These are phyloP conservation scores for Phyllosticta ampelicida DNA, from an alignment of 2,329 filamentous ascomycete species.

Conservation along the genomic window DNA sequence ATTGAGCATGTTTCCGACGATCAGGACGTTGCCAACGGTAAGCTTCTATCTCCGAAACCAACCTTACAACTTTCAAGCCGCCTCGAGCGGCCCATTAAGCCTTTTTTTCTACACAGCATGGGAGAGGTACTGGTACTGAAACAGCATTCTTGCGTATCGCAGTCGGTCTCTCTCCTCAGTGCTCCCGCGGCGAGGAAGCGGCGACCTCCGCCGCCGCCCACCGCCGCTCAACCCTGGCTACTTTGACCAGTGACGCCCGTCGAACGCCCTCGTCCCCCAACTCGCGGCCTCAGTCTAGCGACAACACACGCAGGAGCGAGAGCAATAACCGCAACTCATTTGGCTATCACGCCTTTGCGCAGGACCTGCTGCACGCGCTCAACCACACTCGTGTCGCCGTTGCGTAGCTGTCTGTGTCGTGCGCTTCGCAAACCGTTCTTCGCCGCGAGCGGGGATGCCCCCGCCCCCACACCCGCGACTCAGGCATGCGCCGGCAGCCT, in stretches of 20 bases:
- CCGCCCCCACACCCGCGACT: conserved; percentile 24
- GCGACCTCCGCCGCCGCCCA: not conserved
- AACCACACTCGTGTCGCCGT: not conserved
- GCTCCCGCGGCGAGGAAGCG: not conserved
- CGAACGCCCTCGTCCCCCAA: not conserved
- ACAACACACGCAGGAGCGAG: not conserved
- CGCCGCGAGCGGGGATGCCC: not conserved
- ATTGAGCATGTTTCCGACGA: conserved; percentile 37
- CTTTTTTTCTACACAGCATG: not conserved
- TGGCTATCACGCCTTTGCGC: not conserved
- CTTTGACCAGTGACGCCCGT: not conserved
- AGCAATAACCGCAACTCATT: not conserved
- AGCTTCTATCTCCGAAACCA: conserved; percentile 11
- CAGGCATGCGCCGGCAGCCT: conserved; percentile 18
- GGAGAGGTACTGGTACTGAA: conserved; percentile 4
- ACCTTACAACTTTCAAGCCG: conserved; percentile 19
- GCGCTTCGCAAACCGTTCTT: not conserved
- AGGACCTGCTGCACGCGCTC: not conserved
- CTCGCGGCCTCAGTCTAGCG: not conserved
- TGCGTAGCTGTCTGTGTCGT: not conserved
- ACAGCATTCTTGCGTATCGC: not conserved
- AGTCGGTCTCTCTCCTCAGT: conserved; percentile 4
- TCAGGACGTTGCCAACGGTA: conserved; percentile 25
- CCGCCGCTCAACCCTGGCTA: not conserved
- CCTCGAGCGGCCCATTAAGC: conserved; percentile 33